Conservation (phyloP, 2,329 filamentous ascomycete genomes). For the Trichoderma sp. region DNA sequence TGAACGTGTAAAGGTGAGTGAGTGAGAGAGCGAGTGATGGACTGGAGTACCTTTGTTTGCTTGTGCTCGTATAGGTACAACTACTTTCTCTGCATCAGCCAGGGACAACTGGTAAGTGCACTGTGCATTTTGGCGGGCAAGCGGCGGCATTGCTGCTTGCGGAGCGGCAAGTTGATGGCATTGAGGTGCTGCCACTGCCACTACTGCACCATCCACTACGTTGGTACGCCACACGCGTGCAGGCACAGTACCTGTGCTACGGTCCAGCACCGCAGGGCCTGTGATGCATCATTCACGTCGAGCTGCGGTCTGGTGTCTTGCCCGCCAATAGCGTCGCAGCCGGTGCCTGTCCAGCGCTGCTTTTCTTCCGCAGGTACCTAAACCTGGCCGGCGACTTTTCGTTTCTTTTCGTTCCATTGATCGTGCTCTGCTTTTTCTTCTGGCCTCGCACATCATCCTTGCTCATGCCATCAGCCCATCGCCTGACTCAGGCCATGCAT, state of each 20-base stretch:
- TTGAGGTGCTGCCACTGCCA: background rate
- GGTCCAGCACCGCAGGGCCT: background rate
- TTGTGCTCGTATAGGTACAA: background rate
- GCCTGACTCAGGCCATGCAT: slow-evolving; percentile 2
- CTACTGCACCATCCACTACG: background rate
- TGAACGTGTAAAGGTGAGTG: background rate
- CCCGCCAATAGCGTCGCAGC: background rate
- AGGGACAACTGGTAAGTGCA: background rate
- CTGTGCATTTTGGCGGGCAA: too few relatives aligned
- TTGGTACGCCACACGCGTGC: background rate
- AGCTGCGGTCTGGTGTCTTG: background rate
- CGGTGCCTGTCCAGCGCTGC: background rate
- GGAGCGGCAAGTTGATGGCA: background rate
- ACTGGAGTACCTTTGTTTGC: background rate
- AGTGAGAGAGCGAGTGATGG: too few relatives aligned
- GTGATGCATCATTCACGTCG: background rate
- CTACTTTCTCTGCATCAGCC: background rate
- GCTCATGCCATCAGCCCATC: slow-evolving; percentile 12
- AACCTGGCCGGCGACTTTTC: background rate
- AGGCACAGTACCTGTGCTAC: background rate
- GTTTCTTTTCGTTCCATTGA: background rate
- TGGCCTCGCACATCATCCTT: background rate
- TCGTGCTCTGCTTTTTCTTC: background rate
- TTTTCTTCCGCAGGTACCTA: background rate
- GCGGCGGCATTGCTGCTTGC: background rate